phyloP scores from a whole-genome alignment of 2,329 filamentous ascomycete species.

The Fusarium sp. region DNA sequence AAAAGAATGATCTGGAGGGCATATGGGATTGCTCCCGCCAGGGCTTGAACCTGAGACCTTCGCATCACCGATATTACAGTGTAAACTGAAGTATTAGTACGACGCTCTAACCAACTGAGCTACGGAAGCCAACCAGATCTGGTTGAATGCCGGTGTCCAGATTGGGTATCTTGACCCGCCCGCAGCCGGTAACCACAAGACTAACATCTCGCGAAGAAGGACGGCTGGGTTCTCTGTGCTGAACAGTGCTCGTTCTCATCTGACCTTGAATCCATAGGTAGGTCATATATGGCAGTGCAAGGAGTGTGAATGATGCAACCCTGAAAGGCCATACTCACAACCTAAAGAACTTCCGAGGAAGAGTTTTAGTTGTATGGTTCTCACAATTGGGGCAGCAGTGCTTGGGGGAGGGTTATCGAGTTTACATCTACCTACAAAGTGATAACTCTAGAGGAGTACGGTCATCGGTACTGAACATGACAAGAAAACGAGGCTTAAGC shows the following conservation, averaged over 20 bases:
- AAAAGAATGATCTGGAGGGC: conserved; percentile 36
- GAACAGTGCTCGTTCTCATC: background rate
- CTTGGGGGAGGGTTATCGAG: background rate
- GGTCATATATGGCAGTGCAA: background rate
- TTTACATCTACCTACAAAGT: background rate
- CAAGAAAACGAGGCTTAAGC: background rate
- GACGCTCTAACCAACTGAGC: conserved; percentile 49
- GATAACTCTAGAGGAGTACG: background rate
- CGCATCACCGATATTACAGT: conserved; percentile 33
- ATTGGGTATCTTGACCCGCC: background rate
- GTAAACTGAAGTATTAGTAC: conserved; percentile 44
- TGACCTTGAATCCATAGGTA: too few relatives aligned
- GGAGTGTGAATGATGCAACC: background rate
- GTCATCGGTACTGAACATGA: background rate
- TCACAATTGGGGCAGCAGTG: background rate
- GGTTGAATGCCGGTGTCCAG: background rate
- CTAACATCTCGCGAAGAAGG: background rate
- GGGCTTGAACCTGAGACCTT: conserved; percentile 48
- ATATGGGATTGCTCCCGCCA: conserved; percentile 43
- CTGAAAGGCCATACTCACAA: background rate
- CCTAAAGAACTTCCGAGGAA: background rate
- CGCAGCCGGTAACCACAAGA: background rate
- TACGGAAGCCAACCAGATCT: conserved; percentile 22
- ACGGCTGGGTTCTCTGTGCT: background rate
- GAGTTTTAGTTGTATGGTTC: background rate